phyloP scores from a whole-genome alignment of 805 yeast genomes.

The Alloascoidea hylecoeti region DNA sequence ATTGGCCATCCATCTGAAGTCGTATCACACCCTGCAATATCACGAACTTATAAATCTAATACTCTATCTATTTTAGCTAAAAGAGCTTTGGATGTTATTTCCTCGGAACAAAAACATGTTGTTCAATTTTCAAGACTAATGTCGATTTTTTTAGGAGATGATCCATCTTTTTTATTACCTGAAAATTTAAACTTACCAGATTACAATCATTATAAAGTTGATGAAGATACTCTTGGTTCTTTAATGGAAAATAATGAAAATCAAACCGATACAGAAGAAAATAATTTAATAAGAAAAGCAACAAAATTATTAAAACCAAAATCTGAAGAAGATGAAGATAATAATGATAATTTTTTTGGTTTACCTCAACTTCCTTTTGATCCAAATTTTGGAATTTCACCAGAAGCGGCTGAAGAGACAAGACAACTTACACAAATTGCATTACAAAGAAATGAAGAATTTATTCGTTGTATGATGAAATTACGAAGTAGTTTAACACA shows the following conservation, averaged over 20 bases:
- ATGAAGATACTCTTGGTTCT: neutral
- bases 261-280: conserved; percentile 6
- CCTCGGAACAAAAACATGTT: conserved; percentile 70
- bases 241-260: conserved; percentile 11
- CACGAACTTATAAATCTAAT: conserved; percentile 45
- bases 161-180: conserved; percentile 52
- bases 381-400: conserved; percentile 33
- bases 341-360: conserved; percentile 51
- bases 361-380: conserved; percentile 36
- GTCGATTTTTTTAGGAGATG: conserved; percentile 78
- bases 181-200: conserved; percentile 49
- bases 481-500: conserved; percentile 65
- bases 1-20: conserved; percentile 72
- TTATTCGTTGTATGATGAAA: conserved; percentile 60
- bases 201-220: conserved; percentile 58
- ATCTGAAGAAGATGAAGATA: conserved; percentile 13
- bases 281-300: conserved; percentile 5
- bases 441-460: conserved; percentile 76
- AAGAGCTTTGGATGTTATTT: conserved; percentile 66
- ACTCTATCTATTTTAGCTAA: conserved; percentile 48
- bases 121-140: conserved; percentile 56
- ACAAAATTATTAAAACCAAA: conserved; percentile 3
- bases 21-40: conserved; percentile 52
- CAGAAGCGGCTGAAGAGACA: conserved; percentile 51
- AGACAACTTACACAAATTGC: conserved; percentile 67